Evolutionary conservation across 2,329 filamentous ascomycete species (phyloP).

Genomic region (Pochonia chlamydosporia): DNA sequence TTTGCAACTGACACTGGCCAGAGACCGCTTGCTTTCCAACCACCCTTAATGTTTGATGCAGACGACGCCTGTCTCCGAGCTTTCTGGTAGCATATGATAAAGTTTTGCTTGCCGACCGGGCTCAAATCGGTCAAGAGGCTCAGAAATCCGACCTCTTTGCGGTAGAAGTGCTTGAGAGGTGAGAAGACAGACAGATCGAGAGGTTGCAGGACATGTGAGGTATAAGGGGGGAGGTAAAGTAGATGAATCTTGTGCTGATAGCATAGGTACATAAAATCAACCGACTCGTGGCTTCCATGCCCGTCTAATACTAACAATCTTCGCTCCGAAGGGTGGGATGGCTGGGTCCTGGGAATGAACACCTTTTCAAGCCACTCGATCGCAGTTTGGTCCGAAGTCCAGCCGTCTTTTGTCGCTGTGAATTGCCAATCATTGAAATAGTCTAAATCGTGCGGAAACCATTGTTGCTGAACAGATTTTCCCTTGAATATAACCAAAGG

Average conservation of each 20-base stretch:
- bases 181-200: not conserved
- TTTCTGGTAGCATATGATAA: not conserved
- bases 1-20: not conserved
- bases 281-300: not conserved
- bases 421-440: too few species aligned
- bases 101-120: not conserved
- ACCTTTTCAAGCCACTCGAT: not conserved
- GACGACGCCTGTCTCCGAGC: not conserved
- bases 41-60: not conserved
- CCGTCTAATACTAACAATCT: not conserved
- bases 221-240: not conserved
- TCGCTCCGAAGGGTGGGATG: not conserved
- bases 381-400: not conserved
- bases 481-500: too few species aligned
- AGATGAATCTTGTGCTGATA: not conserved
- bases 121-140: too few species aligned
- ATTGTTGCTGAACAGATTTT: too few species aligned
- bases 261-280: not conserved
- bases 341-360: not conserved
- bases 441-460: too few species aligned
- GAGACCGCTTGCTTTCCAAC: not conserved
- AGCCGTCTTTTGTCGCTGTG: not conserved
- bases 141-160: not conserved
- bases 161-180: not conserved
- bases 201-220: not conserved